phyloP scores from a whole-genome alignment of 2,329 filamentous ascomycete species.

The Colletotrichum tabaci region DNA sequence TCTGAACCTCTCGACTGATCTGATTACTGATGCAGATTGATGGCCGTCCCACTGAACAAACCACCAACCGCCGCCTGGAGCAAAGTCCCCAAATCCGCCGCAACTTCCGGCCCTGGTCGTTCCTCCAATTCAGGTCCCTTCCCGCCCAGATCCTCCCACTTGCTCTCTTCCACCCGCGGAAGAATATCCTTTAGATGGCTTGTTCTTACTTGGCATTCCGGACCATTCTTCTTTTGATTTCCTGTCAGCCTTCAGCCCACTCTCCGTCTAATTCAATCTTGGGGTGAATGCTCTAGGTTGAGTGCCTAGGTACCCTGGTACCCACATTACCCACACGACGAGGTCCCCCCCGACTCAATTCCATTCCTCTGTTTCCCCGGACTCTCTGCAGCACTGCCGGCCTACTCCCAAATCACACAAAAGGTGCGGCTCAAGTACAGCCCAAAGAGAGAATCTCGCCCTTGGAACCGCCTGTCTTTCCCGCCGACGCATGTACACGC shows the following conservation, averaged over 20 bases:
- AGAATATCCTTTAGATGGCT: too few relatives aligned
- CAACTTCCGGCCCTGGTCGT: too few relatives aligned
- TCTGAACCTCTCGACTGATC: too few relatives aligned
- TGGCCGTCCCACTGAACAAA: too few relatives aligned
- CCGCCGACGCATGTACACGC: conserved; percentile 12
- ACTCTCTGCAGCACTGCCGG: conserved; percentile 36
- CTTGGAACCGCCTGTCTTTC: conserved; percentile 14
- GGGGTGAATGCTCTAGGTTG: conserved; percentile 9
- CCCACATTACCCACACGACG: conserved; percentile 11
- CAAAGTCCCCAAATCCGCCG: too few relatives aligned
- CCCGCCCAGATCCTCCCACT: neutral
- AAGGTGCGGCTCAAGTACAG: conserved; percentile 35
- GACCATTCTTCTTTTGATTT: neutral
- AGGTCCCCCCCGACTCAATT: conserved; percentile 23
- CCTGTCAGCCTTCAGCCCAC: conserved; percentile 1
- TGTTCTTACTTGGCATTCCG: neutral
- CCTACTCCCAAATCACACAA: conserved; percentile 6
- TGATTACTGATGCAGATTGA: too few relatives aligned
- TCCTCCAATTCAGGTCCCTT: neutral
- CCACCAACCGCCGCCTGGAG: too few relatives aligned
- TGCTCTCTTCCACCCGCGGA: neutral
- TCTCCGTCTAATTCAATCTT: conserved; percentile 22
- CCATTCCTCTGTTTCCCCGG: conserved; percentile 32
- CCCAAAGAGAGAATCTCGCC: neutral
- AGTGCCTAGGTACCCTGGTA: neutral